Evolutionary conservation across 1,284 basidiomycete species (phyloP).

Genomic region (Ustilago sp.): DNA sequence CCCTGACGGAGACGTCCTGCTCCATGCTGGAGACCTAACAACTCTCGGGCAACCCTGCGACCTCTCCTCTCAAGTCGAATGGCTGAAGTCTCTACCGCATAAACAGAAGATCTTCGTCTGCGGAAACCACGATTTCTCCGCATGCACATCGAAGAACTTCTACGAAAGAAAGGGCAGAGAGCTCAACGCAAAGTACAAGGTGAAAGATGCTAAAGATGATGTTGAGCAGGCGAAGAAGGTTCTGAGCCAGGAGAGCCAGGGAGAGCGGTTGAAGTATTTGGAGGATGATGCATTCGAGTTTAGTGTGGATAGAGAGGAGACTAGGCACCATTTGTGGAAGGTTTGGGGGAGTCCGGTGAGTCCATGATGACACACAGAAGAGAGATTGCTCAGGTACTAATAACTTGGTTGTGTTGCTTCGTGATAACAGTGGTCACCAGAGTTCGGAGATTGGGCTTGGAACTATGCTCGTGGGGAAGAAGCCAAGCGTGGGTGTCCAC

Average conservation of each 20-base stretch:
- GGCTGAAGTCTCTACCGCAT: constrained; percentile 47
- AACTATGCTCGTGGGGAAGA: constrained; percentile 38
- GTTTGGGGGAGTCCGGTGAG: constrained; percentile 47
- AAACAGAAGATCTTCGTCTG: constrained; percentile 37
- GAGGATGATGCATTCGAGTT: constrained; percentile 31
- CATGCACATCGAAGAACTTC: constrained; percentile 19
- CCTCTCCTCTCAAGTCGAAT: constrained; percentile 31
- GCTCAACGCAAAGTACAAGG: constrained; percentile 28
- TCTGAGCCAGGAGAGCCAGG: constrained; percentile 3
- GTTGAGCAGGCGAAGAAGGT: constrained; percentile 5
- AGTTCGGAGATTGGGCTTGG: constrained; percentile 54
- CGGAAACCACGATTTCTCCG: constrained; percentile 54
- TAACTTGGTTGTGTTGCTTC: not conserved
- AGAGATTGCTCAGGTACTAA: not conserved
- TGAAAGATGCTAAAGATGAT: constrained; percentile 21
- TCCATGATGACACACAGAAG: not conserved
- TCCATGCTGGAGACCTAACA: constrained; percentile 54
- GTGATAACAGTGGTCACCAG: constrained; percentile 37
- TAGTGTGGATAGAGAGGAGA: constrained; percentile 19
- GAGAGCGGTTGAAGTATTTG: constrained; percentile 21
- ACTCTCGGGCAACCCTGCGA: constrained; percentile 33
- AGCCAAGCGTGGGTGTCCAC: constrained; percentile 4
- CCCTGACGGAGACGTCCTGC: constrained; percentile 42
- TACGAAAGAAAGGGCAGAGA: constrained; percentile 30
- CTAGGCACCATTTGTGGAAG: constrained; percentile 30